Evolutionary conservation across 306 rosid genomes (phyloP).

Genomic region (Geum urbanum): DNA sequence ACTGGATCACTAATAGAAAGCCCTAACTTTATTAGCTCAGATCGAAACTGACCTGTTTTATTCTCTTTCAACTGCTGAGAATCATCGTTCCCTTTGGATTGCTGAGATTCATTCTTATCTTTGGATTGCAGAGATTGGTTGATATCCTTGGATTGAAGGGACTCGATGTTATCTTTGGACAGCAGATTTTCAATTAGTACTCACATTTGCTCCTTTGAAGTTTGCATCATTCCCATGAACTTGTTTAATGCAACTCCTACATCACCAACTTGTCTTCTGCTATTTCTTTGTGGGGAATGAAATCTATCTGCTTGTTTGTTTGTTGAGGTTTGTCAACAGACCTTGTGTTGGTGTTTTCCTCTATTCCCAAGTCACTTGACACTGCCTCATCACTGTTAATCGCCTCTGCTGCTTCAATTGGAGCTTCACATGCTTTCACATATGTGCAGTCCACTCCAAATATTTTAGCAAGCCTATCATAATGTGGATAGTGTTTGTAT

Average conservation of each 20-base stretch:
- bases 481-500: slow-evolving; percentile 9
- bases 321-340: slow-evolving; percentile 4
- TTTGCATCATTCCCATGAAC: slow-evolving; percentile 1
- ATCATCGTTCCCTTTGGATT: neutral
- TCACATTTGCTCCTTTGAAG: slow-evolving; percentile 11
- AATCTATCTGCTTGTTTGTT: neutral
- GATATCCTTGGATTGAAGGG: neutral
- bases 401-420: neutral
- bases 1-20: slow-evolving; percentile 9
- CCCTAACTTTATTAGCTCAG: slow-evolving; percentile 11
- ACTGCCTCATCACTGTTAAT: neutral
- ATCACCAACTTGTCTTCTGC: neutral
- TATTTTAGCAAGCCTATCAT: slow-evolving; percentile 10
- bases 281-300: neutral
- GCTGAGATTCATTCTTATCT: neutral
- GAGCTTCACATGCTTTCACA: slow-evolving; percentile 8
- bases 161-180: neutral
- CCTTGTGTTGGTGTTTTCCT: slow-evolving; percentile 7
- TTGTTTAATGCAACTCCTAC: slow-evolving; percentile 1
- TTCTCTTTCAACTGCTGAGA: neutral
- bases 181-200: neutral
- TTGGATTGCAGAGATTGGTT: neutral
- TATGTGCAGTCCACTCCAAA: neutral
- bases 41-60: neutral
- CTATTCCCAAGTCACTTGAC: neutral